A percentile compares a stretch with the other conserved stretches of the same genome.
These are phyloP conservation scores for Blastocladiella britannica DNA, from an alignment of 192 early-diverging fungal genomes.

Conservation along the genomic window DNA sequence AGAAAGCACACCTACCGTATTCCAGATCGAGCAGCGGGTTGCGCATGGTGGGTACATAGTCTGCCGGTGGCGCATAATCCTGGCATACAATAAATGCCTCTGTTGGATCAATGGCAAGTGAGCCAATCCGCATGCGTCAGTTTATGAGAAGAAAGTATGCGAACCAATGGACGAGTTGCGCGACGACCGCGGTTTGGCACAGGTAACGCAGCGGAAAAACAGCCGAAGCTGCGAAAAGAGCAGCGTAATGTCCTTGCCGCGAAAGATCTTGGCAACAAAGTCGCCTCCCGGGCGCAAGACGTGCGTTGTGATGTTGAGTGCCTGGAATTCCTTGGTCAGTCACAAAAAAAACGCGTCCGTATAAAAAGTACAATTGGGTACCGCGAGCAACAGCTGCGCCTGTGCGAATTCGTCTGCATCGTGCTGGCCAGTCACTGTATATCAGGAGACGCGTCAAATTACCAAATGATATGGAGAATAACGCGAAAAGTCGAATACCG, in stretches of 20 bases:
- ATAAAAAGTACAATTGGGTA: conserved; percentile 5
- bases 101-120: conserved; percentile 5
- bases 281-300: conserved; percentile 73
- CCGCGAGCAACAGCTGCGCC: conserved; percentile 79
- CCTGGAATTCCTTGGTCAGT: conserved; percentile 1
- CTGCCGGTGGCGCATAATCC: conserved; percentile 62
- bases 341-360: too few species aligned
- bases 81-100: conserved; percentile 89
- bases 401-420: conserved; percentile 99
- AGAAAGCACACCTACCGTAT: conserved; percentile 24
- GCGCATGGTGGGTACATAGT: conserved; percentile 73
- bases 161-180: conserved; percentile 67
- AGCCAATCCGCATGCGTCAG: background rate
- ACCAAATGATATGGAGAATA: background rate
- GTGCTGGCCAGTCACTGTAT: conserved; percentile 78
- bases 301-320: conserved; percentile 91
- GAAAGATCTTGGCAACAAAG: conserved; percentile 97
- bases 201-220: conserved; percentile 79
- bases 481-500: conserved; percentile 23
- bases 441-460: background rate
- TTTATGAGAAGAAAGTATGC: background rate
- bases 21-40: conserved; percentile 68
- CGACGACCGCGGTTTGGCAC: conserved; percentile 80
- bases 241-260: conserved; percentile 81
- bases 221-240: conserved; percentile 76